Percentiles rank a stretch among this genome's conserved stretches.
Conservation (phyloP, 2,329 filamentous ascomycete genomes). For the Colletotrichum trifolii region DNA sequence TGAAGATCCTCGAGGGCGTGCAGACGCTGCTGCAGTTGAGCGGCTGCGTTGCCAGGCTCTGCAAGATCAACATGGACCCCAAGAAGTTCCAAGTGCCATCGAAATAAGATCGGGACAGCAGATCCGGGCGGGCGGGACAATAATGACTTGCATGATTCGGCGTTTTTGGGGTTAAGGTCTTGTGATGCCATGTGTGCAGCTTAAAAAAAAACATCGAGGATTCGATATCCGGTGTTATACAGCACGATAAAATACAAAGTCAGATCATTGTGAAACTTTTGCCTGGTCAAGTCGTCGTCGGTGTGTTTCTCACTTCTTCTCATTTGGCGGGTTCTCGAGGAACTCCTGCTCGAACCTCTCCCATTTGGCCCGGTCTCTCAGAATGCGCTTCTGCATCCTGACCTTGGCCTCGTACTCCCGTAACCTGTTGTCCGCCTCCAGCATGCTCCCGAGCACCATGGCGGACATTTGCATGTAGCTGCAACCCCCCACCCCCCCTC, state of each 20-base stretch:
- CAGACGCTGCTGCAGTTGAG: constrained; percentile 94
- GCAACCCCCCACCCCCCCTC: constrained; percentile 4
- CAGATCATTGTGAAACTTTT: not conserved
- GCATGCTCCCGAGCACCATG: constrained; percentile 82
- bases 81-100: constrained; percentile 72
- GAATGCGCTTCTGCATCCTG: constrained; percentile 71
- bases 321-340: constrained; percentile 54
- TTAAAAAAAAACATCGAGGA: constrained; percentile 18
- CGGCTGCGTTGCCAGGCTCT: constrained; percentile 89
- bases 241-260: constrained; percentile 24
- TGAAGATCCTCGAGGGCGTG: constrained; percentile 98
- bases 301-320: constrained; percentile 37
- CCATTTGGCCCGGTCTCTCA: constrained; percentile 76
- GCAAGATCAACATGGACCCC: constrained; percentile 96
- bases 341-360: constrained; percentile 72
- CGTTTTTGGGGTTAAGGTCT: constrained; percentile 44
- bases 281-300: not conserved
- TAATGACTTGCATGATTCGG: constrained; percentile 44
- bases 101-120: constrained; percentile 43
- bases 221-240: constrained; percentile 26
- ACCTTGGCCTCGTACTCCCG: constrained; percentile 74
- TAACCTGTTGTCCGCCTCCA: constrained; percentile 78
- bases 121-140: constrained; percentile 4
- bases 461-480: constrained; percentile 88
- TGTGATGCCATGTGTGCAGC: constrained; percentile 20